phyloP scores from a whole-genome alignment of 768 basidiomycete species.

The Lactifluus subvellereus region DNA sequence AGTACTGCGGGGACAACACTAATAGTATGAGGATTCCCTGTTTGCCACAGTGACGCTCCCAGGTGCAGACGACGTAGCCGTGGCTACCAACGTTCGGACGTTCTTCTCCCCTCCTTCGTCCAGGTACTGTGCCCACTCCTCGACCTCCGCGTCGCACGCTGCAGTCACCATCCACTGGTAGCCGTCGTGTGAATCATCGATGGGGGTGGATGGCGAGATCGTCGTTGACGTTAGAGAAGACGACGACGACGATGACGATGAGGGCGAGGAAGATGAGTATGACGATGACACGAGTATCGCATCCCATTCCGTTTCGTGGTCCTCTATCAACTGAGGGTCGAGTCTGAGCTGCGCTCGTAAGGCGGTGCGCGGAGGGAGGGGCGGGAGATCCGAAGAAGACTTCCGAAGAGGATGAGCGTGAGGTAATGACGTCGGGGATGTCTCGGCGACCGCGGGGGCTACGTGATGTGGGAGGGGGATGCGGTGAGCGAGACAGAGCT shows the following conservation, averaged over 20 bases:
- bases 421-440: background rate
- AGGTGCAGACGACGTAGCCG: background rate
- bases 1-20: background rate
- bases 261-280: background rate
- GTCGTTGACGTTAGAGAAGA: background rate
- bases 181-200: background rate
- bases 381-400: background rate
- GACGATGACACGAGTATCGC: background rate
- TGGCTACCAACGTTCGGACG: background rate
- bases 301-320: background rate
- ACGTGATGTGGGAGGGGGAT: slow-evolving; percentile 5
- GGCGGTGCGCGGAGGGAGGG: background rate
- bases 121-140: slow-evolving; percentile 15
- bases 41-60: background rate
- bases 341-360: background rate
- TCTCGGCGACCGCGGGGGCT: background rate
- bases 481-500: background rate
- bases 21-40: background rate
- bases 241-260: background rate
- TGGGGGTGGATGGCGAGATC: background rate
- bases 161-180: slow-evolving; percentile 4
- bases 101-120: background rate
- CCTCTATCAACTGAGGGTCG: background rate
- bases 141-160: slow-evolving; percentile 10
- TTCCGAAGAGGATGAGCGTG: background rate